A percentile compares a stretch with the other conserved stretches of the same genome.
Evolutionary conservation across 2,329 filamentous ascomycete genomes (phyloP).

Genomic region (Colletotrichum gigasporum): DNA sequence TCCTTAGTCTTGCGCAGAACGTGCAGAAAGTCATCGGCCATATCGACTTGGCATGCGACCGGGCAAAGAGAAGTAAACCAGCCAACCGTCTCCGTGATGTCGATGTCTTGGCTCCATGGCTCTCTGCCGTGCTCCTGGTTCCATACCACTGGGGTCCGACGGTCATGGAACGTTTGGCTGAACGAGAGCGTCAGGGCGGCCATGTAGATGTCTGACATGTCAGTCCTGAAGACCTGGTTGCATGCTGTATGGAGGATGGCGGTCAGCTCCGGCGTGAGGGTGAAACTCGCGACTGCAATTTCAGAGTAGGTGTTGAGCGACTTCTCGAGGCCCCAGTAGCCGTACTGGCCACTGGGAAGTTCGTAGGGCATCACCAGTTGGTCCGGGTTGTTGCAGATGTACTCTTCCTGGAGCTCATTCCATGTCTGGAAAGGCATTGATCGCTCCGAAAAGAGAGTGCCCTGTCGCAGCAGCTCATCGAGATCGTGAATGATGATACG

Average conservation of each 20-base stretch:
- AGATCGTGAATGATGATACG: slow-evolving; percentile 59
- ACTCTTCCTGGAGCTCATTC: slow-evolving; percentile 55
- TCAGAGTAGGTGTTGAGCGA: slow-evolving; percentile 56
- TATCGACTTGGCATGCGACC: slow-evolving; percentile 52
- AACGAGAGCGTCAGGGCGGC: slow-evolving; percentile 66
- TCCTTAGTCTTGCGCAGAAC: slow-evolving; percentile 65
- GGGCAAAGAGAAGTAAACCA: slow-evolving; percentile 69
- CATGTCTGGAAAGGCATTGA: slow-evolving; percentile 60
- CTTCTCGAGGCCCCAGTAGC: slow-evolving; percentile 58
- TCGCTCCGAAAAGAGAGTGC: slow-evolving; percentile 53
- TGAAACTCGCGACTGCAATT: slow-evolving; percentile 51
- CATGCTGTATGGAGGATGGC: slow-evolving; percentile 52
- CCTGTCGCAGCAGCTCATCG: slow-evolving; percentile 56
- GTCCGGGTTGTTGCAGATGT: slow-evolving; percentile 42
- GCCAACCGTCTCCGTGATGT: slow-evolving; percentile 66
- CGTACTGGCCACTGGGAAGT: slow-evolving; percentile 48
- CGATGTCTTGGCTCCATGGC: slow-evolving; percentile 53
- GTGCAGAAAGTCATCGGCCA: slow-evolving; percentile 57
- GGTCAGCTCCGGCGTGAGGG: slow-evolving; percentile 52
- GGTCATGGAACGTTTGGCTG: slow-evolving; percentile 62
- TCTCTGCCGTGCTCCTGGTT: slow-evolving; percentile 61
- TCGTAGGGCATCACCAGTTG: slow-evolving; percentile 48
- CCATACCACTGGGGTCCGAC: slow-evolving; percentile 61
- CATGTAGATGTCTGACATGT: slow-evolving; percentile 63
- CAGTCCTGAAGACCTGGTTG: slow-evolving; percentile 58